Conservation (phyloP, 345 rosid genomes). For the Conringia planisiliqua region DNA sequence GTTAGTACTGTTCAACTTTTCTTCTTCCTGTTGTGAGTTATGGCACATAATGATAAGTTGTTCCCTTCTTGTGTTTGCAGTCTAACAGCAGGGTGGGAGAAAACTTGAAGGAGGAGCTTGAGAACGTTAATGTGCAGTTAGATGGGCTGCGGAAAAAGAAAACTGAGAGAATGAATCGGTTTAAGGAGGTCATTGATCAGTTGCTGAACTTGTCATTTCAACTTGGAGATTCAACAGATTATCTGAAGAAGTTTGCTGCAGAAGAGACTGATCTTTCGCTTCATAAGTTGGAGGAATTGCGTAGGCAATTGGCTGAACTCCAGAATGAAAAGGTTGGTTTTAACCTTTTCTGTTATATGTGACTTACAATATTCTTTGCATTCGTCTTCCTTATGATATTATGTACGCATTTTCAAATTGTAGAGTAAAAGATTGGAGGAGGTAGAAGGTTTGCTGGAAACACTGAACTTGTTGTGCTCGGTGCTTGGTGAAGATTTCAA, state of each 20-base stretch:
- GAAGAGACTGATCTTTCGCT: conserved; percentile 53
- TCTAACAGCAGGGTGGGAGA: conserved; percentile 36
- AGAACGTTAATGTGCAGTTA: conserved; percentile 37
- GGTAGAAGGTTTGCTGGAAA: conserved; percentile 43
- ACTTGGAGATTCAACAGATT: conserved; percentile 38
- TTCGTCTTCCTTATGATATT: not conserved
- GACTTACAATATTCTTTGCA: not conserved
- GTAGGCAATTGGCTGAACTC: conserved; percentile 38
- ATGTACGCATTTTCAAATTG: not conserved
- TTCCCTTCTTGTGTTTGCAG: conserved; percentile 12
- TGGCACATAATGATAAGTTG: not conserved
- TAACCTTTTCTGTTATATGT: not conserved
- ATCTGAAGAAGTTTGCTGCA: conserved; percentile 24
- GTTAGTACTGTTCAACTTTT: conserved; percentile 21
- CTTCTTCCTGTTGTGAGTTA: not conserved
- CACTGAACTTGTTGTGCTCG: conserved; percentile 44
- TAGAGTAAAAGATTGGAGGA: conserved; percentile 48
- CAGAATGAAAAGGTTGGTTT: conserved; percentile 57
- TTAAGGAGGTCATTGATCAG: conserved; percentile 44
- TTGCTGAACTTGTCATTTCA: conserved; percentile 47
- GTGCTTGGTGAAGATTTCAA: conserved; percentile 63
- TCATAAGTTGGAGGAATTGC: conserved; percentile 51
- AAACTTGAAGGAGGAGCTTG: conserved; percentile 48
- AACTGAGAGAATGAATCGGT: conserved; percentile 43
- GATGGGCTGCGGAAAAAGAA: conserved; percentile 47